Evolutionary conservation across 2,329 filamentous ascomycete genomes (phyloP).

Genomic region (Sarocladiaceae sp.): DNA sequence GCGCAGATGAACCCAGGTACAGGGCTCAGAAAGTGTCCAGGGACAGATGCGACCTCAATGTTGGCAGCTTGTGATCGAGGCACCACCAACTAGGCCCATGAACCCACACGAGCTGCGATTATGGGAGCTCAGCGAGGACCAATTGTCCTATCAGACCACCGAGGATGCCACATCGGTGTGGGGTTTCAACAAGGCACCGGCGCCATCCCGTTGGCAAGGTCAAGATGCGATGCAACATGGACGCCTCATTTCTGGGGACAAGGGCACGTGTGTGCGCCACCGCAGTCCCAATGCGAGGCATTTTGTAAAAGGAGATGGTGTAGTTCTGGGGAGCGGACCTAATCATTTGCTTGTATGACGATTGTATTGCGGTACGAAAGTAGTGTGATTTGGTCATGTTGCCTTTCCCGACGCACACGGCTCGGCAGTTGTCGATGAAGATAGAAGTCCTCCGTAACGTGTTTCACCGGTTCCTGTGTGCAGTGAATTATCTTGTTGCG

Average conservation of each 20-base stretch:
- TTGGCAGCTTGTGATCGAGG: too few relatives aligned
- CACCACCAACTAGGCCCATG: too few relatives aligned
- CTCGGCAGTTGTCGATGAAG: too few relatives aligned
- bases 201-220: constrained; percentile 4
- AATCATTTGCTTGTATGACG: too few relatives aligned
- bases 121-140: background rate
- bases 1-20: background rate
- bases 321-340: background rate
- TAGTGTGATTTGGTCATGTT: too few relatives aligned
- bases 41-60: background rate
- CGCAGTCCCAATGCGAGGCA: background rate
- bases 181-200: background rate
- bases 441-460: too few relatives aligned
- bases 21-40: background rate
- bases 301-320: background rate
- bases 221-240: constrained; percentile 7
- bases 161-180: background rate
- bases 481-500: too few relatives aligned
- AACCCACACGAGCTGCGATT: too few relatives aligned
- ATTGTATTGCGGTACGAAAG: too few relatives aligned
- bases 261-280: constrained; percentile 10
- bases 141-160: constrained; percentile 9
- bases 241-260: constrained; percentile 9
- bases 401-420: too few relatives aligned
- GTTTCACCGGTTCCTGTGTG: too few relatives aligned